A percentile compares a stretch with the other conserved stretches of the same genome.
phyloP scores from a whole-genome alignment of 768 basidiomycete species.

The Mycena kentingensis region DNA sequence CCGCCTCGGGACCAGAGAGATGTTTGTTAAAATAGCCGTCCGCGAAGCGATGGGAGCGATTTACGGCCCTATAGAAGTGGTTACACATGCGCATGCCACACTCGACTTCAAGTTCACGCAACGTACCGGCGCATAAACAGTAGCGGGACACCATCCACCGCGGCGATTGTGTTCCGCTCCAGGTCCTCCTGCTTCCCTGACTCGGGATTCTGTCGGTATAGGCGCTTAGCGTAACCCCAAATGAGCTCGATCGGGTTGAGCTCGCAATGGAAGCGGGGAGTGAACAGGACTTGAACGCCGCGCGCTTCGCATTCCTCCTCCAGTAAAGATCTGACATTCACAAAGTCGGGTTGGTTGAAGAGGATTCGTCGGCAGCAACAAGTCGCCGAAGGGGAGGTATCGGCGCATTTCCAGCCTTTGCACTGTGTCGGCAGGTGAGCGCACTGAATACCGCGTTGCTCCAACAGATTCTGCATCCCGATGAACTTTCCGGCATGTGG shows the following conservation, averaged over 20 bases:
- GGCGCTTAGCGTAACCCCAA: slow-evolving; percentile 29
- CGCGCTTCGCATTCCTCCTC: not conserved
- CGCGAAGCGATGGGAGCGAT: no score
- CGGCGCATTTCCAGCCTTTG: slow-evolving; percentile 28
- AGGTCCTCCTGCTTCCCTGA: slow-evolving; percentile 26
- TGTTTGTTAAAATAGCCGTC: no score
- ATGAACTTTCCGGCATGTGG: slow-evolving; percentile 31
- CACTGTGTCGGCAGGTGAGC: slow-evolving; percentile 21
- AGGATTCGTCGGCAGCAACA: slow-evolving; percentile 32
- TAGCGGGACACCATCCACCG: slow-evolving; percentile 26
- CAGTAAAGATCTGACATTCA: not conserved
- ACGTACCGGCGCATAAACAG: not conserved
- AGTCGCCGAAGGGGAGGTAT: no score
- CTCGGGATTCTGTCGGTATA: slow-evolving; percentile 18
- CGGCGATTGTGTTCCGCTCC: slow-evolving; percentile 23
- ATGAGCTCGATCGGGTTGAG: slow-evolving; percentile 30
- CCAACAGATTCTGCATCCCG: slow-evolving; percentile 29
- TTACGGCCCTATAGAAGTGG: no score
- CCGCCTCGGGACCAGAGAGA: no score
- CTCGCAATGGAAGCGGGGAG: slow-evolving; percentile 14
- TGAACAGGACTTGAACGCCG: slow-evolving; percentile 4
- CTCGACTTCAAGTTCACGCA: no score
- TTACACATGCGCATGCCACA: no score
- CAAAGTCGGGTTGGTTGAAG: slow-evolving; percentile 29
- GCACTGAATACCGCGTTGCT: slow-evolving; percentile 8